Percentiles rank a stretch among this genome's conserved stretches.
phyloP scores from a whole-genome alignment of 2,329 filamentous ascomycete genomes.

The Cordyceps javanica region DNA sequence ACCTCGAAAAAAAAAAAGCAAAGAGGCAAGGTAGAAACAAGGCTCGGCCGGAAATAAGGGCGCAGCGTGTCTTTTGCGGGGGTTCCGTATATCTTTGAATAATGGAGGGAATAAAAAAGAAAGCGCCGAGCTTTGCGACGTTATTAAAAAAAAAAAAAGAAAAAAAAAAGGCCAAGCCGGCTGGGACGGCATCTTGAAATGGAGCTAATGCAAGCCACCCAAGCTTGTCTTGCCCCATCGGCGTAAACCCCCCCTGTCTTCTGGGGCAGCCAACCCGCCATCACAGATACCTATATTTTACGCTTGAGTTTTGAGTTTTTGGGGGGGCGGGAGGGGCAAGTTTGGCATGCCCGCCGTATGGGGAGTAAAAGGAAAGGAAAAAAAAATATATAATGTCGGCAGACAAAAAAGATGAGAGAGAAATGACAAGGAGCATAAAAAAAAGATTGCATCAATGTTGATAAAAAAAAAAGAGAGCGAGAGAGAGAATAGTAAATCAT shows the following conservation, averaged over 20 bases:
- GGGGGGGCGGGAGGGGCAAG: too few relatives aligned
- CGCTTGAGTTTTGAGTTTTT: constrained; percentile 17
- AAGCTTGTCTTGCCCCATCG: constrained; percentile 11
- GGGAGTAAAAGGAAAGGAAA: background rate
- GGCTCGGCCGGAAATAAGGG: background rate
- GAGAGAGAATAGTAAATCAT: too few relatives aligned
- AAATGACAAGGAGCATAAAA: background rate
- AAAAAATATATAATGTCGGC: too few relatives aligned
- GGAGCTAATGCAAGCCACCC: constrained; percentile 21
- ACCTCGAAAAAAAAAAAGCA: background rate
- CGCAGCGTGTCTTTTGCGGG: background rate
- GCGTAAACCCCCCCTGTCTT: background rate
- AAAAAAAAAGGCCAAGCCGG: constrained; percentile 28
- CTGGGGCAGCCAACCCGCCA: background rate
- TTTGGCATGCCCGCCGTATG: too few relatives aligned
- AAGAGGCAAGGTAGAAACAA: background rate
- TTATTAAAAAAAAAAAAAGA: background rate
- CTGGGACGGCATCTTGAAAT: constrained; percentile 32
- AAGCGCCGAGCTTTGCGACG: too few relatives aligned
- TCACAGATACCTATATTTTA: constrained; percentile 15
- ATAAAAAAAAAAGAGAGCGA: background rate
- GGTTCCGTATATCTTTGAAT: background rate
- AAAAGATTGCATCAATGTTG: background rate
- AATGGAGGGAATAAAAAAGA: background rate
- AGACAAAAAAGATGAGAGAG: too few relatives aligned